These are phyloP conservation scores for Hanseniaspora meyeri DNA, from an alignment of 805 yeast genomes.

Conservation along the genomic window DNA sequence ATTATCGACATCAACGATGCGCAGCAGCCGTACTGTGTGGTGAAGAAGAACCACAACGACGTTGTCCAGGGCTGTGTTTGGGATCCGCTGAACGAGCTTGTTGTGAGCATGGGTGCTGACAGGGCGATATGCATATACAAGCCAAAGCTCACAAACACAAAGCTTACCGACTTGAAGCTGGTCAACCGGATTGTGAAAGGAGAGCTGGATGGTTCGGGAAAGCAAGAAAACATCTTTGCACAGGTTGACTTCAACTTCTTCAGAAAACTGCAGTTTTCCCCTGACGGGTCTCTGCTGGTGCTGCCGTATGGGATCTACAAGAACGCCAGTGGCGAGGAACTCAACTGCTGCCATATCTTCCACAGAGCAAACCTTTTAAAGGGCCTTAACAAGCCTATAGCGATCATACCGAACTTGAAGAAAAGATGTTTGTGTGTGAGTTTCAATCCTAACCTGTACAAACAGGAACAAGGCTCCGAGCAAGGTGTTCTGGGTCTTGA, in stretches of 20 bases:
- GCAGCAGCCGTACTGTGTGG: conserved; percentile 1
- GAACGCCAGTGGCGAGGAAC: conserved; percentile 17
- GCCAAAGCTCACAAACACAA: conserved; percentile 15
- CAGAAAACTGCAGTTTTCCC: conserved; percentile 72
- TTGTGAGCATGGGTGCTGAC: conserved; percentile 87
- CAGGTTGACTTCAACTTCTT: conserved; percentile 57
- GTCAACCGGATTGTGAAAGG: conserved; percentile 39
- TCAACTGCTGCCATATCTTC: conserved; percentile 69
- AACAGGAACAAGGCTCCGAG: not conserved
- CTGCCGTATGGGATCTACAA: conserved; percentile 65
- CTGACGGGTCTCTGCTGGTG: conserved; percentile 72
- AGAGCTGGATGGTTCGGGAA: conserved; percentile 29
- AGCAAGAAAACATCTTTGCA: conserved; percentile 18
- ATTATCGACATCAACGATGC: not conserved
- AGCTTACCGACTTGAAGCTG: conserved; percentile 20
- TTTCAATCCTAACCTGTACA: conserved; percentile 58
- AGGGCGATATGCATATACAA: conserved; percentile 61
- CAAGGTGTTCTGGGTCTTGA: conserved; percentile 42
- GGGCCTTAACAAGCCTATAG: conserved; percentile 50
- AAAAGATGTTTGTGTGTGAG: conserved; percentile 76
- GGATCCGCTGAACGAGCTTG: conserved; percentile 73
- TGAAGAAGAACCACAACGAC: conserved; percentile 51
- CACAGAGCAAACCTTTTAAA: conserved; percentile 48
- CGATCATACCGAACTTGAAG: conserved; percentile 63
- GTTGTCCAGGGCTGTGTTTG: conserved; percentile 93